Evolutionary conservation across 805 yeast genomes (phyloP), one percentile per base, ranked within the genome.

Genomic region (Cyberlindnera lachancei): DNA sequence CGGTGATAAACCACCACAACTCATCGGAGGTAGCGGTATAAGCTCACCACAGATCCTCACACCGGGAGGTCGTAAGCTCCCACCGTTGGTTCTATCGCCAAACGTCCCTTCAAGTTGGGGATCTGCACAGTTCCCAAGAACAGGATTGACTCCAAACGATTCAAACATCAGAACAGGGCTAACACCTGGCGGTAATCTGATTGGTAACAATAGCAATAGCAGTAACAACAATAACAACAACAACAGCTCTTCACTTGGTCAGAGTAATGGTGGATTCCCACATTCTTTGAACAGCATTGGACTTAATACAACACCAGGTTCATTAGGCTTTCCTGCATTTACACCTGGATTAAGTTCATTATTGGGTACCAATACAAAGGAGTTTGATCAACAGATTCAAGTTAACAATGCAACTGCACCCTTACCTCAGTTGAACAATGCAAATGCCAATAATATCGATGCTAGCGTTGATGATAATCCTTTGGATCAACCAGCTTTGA

Each of bases 121-220:
- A 17, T 13, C 45, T 5, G 17, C 38, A 1, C 47, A 40, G 24
- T 45, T 57, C 30, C 53, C 61, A 19, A 52, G 61, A 35, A 56
- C 83, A 0, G 90, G 86, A 0, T 60, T 84, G 28, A 79, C 87
- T 0, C 92, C 92, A 3, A 81, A 77, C 53, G 94, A 83, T 50
- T 72, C 85, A 5, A 69, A 75, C 30, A 44, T 84, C 30, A 65
- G 94, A 42, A 64, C 83, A 0, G 90, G 92, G 0, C 52, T 79
- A 18, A 78, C 88, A 0, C 88, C 88, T 0, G 83, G 77, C 2
- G 68, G 63, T n/a, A 64, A 40, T 37, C n/a, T n/a, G n/a, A n/a
- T n/a, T n/a, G n/a, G n/a, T n/a, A n/a, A n/a, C n/a, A n/a, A n/a
- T n/a, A n/a, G n/a, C n/a, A n/a, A n/a, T n/a, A n/a, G n/a, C n/a